Evolutionary conservation across 441 rosid genomes (phyloP).

Genomic region (Gossypium lobatum): DNA sequence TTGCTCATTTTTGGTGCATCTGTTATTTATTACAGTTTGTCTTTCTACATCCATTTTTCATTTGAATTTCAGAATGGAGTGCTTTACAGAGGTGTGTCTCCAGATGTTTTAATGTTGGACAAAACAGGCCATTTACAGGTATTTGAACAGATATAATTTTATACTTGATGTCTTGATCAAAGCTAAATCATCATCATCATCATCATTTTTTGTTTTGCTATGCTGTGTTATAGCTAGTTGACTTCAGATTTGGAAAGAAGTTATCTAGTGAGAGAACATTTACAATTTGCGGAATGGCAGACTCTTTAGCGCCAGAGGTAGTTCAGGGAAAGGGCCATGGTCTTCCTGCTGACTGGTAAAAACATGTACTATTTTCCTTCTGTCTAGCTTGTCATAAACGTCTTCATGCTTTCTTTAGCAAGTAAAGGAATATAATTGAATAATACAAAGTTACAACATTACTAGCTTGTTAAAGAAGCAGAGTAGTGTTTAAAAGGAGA

Average conservation of each 20-base stretch:
- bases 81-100: slow-evolving; percentile 88
- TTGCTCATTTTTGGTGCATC: slow-evolving; percentile 4
- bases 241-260: slow-evolving; percentile 86
- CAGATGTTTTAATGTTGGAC: slow-evolving; percentile 84
- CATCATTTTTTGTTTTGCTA: slow-evolving; percentile 3
- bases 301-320: slow-evolving; percentile 88
- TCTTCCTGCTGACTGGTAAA: slow-evolving; percentile 82
- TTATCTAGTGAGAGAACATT: slow-evolving; percentile 66
- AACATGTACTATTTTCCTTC: not conserved
- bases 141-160: not conserved
- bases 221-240: slow-evolving; percentile 55
- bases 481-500: not conserved
- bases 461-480: not conserved
- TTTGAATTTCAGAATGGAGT: slow-evolving; percentile 62
- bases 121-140: slow-evolving; percentile 74
- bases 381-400: not conserved
- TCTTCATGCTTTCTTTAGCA: not conserved
- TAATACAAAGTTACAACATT: not conserved
- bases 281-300: slow-evolving; percentile 87
- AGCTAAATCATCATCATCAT: not conserved
- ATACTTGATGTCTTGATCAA: not conserved
- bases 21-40: slow-evolving; percentile 3
- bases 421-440: not conserved
- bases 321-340: slow-evolving; percentile 92
- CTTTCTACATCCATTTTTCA: slow-evolving; percentile 12